Conservation (phyloP, 768 basidiomycete species). For the Leccinum longicurvipes region DNA sequence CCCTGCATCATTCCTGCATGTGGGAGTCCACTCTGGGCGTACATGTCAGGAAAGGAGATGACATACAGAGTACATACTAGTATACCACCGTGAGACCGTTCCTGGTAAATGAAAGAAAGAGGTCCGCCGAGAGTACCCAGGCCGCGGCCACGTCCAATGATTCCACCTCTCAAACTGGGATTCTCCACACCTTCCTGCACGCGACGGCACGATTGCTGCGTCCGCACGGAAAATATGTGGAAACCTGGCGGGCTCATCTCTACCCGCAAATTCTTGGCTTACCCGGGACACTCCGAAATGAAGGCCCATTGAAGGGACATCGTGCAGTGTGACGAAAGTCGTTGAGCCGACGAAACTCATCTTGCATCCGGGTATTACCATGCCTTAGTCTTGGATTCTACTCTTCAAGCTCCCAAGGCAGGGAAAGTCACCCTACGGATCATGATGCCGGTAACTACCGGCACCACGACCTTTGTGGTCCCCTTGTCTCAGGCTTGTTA, state of each 20-base stretch:
- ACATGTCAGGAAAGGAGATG: slow-evolving; percentile 3
- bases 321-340: slow-evolving; percentile 9
- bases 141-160: not conserved
- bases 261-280: slow-evolving; percentile 10
- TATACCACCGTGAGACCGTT: slow-evolving; percentile 8
- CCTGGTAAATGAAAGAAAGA: slow-evolving; percentile 17
- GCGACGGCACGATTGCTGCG: slow-evolving; percentile 13
- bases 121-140: slow-evolving; percentile 19
- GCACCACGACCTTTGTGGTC: not conserved
- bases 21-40: slow-evolving; percentile 11
- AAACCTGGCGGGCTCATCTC: slow-evolving; percentile 4
- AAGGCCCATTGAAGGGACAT: not conserved
- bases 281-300: slow-evolving; percentile 1
- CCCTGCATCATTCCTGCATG: slow-evolving; percentile 9
- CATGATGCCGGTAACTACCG: not conserved
- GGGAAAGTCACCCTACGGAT: not conserved
- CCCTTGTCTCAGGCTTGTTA: not conserved
- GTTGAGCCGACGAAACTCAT: slow-evolving; percentile 7
- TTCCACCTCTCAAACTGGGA: not conserved
- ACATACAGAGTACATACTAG: too few species aligned
- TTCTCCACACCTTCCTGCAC: slow-evolving; percentile 16
- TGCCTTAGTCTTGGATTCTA: not conserved
- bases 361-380: slow-evolving; percentile 4
- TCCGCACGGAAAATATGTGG: slow-evolving; percentile 1
- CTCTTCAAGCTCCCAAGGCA: slow-evolving; percentile 6